A percentile compares a stretch with the other conserved stretches of the same genome.
Evolutionary conservation across 1,284 basidiomycete genomes (phyloP).

Genomic region (Marasmius oreades): DNA sequence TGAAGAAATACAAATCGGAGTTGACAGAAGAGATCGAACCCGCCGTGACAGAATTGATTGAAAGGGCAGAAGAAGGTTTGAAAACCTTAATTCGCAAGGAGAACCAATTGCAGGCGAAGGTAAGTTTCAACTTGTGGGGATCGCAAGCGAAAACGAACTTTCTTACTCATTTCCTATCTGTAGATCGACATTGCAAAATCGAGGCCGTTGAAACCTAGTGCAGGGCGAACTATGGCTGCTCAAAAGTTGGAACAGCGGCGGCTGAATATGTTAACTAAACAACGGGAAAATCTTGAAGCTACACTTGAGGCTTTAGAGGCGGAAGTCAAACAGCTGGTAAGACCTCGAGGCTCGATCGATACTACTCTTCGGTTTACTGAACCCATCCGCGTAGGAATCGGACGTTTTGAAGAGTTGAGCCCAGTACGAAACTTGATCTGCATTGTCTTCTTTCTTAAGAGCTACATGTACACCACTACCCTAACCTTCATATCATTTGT

Average conservation of each 20-base stretch:
- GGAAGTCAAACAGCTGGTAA: conserved; percentile 55
- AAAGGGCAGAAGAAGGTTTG: conserved; percentile 66
- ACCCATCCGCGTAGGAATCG: not conserved
- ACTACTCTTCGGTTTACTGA: not conserved
- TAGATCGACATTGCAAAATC: conserved; percentile 53
- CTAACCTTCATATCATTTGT: conserved; percentile 1
- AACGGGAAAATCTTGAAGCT: conserved; percentile 58
- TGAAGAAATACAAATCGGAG: conserved; percentile 66
- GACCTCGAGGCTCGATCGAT: conserved; percentile 12
- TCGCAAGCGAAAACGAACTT: not conserved
- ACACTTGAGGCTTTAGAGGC: conserved; percentile 52
- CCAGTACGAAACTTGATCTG: not conserved
- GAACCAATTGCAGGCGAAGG: conserved; percentile 56
- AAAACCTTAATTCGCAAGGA: conserved; percentile 57
- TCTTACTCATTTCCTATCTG: not conserved
- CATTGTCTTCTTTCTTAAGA: too few relatives aligned
- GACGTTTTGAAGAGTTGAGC: not conserved
- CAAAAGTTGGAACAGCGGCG: conserved; percentile 63
- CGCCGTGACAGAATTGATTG: conserved; percentile 67
- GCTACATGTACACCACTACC: not conserved
- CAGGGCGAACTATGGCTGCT: conserved; percentile 48
- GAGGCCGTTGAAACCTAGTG: conserved; percentile 36
- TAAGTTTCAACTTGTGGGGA: conserved; percentile 25
- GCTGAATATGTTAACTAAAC: conserved; percentile 57
- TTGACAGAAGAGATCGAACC: conserved; percentile 76